Evolutionary conservation across 805 yeast genomes (phyloP).

Genomic region (Debaryomyces prosopidis): DNA sequence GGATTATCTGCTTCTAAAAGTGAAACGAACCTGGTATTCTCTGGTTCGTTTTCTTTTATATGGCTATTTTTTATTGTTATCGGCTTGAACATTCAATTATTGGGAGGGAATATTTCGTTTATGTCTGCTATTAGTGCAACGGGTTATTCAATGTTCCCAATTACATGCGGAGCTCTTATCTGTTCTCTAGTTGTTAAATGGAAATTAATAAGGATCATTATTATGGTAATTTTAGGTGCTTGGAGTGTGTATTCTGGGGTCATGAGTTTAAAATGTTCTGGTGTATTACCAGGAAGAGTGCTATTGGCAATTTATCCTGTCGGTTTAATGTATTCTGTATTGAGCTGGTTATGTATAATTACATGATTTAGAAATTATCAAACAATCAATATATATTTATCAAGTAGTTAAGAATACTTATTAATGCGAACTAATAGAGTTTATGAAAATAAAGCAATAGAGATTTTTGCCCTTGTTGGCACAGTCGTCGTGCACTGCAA

Average conservation of each 20-base stretch:
- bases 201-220: constrained; percentile 49
- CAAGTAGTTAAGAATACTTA: not conserved
- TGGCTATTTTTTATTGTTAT: constrained; percentile 64
- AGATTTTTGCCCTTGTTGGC: constrained; percentile 10
- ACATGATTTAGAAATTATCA: constrained; percentile 29
- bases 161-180: constrained; percentile 52
- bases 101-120: constrained; percentile 63
- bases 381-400: not conserved
- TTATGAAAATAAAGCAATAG: not conserved
- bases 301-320: constrained; percentile 67
- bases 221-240: constrained; percentile 46
- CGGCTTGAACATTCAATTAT: constrained; percentile 64
- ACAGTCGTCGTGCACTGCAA: constrained; percentile 11
- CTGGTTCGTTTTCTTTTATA: constrained; percentile 61
- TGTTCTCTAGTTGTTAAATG: constrained; percentile 47
- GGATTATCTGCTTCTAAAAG: constrained; percentile 46
- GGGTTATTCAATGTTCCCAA: constrained; percentile 71
- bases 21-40: constrained; percentile 55
- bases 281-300: constrained; percentile 62
- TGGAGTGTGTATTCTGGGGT: constrained; percentile 70
- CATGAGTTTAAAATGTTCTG: constrained; percentile 61
- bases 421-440: not conserved
- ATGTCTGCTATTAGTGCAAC: constrained; percentile 68
- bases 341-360: constrained; percentile 68
- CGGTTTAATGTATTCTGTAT: constrained; percentile 57